phyloP scores from a whole-genome alignment of 495 filamentous ascomycete species.

The Paragyromitra xinjiangensis region DNA sequence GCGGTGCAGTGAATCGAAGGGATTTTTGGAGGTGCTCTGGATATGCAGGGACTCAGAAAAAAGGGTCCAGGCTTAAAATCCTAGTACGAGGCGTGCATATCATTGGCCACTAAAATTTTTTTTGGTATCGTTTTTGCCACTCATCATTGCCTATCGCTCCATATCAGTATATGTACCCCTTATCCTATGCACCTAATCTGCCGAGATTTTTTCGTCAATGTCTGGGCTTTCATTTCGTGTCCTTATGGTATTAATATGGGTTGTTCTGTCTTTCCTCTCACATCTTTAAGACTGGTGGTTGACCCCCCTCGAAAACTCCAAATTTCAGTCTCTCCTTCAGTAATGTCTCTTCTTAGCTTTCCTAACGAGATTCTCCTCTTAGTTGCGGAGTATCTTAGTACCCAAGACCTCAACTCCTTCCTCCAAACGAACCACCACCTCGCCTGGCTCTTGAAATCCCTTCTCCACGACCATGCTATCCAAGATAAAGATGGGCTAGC shows the following conservation, averaged over 20 bases:
- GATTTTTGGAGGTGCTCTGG: neutral
- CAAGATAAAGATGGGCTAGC: neutral
- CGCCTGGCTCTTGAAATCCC: neutral
- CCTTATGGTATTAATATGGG: neutral
- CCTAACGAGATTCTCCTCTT: neutral
- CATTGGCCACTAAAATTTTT: neutral
- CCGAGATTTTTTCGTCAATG: neutral
- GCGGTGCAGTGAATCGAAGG: neutral
- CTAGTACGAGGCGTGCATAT: constrained; percentile 1
- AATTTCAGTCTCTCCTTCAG: neutral
- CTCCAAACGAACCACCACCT: neutral
- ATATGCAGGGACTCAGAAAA: constrained; percentile 7
- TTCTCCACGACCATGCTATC: constrained; percentile 1
- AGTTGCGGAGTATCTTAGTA: neutral
- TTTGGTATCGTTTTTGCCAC: neutral
- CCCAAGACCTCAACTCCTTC: constrained; percentile 11
- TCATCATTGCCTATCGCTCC: neutral
- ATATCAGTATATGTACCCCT: neutral
- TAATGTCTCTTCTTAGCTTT: neutral
- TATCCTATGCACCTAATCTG: neutral
- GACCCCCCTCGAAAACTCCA: neutral
- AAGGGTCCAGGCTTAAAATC: neutral
- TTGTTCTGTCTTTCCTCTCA: neutral
- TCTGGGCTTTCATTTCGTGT: neutral
- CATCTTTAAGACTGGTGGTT: neutral